phyloP scores from a whole-genome alignment of 2,329 filamentous ascomycete species.

The Aspergillus pseudoglaucus region DNA sequence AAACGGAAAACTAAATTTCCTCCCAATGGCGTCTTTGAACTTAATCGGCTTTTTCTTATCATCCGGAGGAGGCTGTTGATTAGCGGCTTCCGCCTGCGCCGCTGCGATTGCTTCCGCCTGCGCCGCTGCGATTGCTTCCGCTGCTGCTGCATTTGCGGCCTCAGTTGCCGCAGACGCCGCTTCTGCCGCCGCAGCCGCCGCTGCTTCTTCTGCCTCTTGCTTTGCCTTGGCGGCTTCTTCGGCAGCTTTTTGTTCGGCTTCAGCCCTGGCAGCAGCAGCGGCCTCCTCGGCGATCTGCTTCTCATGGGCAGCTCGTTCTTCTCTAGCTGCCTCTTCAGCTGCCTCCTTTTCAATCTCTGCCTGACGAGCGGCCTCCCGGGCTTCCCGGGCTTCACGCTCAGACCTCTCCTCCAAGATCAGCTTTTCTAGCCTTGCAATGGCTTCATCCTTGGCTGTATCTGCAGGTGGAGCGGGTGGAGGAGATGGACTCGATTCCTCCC shows the following conservation, averaged over 20 bases:
- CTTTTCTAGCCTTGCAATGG: conserved; percentile 58
- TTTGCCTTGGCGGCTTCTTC: conserved; percentile 46
- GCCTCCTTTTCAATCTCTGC: conserved; percentile 50
- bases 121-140: conserved; percentile 29
- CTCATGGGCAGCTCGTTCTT: conserved; percentile 35
- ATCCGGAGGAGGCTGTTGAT: conserved; percentile 36
- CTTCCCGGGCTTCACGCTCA: conserved; percentile 34
- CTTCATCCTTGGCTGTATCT: conserved; percentile 49
- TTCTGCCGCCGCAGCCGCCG: conserved; percentile 33
- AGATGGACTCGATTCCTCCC: conserved; percentile 20
- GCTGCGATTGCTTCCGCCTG: conserved; percentile 29
- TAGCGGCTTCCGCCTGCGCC: conserved; percentile 26
- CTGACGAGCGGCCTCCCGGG: conserved; percentile 31
- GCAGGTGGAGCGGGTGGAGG: conserved; percentile 26
- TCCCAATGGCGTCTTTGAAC: conserved; percentile 85
- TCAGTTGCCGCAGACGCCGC: conserved; percentile 32
- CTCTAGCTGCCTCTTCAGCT: conserved; percentile 24
- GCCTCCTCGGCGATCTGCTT: conserved; percentile 39
- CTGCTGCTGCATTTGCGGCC: conserved; percentile 32
- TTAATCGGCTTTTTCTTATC: conserved; percentile 67
- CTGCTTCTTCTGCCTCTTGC: conserved; percentile 37
- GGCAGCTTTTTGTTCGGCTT: conserved; percentile 39
- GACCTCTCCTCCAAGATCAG: conserved; percentile 44
- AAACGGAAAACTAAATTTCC: conserved; percentile 90
- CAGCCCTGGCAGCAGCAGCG: conserved; percentile 43